Evolutionary conservation across 1,139 yeast genomes (phyloP).

Genomic region (Yamadazyma aaseri): DNA sequence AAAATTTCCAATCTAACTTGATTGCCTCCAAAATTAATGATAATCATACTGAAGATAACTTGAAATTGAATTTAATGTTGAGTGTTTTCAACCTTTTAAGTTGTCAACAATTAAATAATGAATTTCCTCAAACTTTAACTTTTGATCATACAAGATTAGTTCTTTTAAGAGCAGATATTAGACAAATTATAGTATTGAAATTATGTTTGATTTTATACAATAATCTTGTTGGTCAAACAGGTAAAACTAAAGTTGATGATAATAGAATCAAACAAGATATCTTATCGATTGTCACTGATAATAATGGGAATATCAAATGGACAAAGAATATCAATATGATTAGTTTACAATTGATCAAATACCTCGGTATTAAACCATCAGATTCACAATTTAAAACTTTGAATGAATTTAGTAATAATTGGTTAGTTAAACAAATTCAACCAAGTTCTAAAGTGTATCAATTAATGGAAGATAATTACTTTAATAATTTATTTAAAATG

Average conservation of each 20-base stretch:
- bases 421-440: constrained; percentile 85
- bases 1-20: constrained; percentile 7
- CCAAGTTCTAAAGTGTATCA: constrained; percentile 80
- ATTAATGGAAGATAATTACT: constrained; percentile 68
- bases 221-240: constrained; percentile 54
- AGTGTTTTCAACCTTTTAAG: constrained; percentile 63
- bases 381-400: constrained; percentile 28
- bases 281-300: constrained; percentile 78
- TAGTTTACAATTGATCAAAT: constrained; percentile 67
- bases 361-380: constrained; percentile 17
- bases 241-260: constrained; percentile 28
- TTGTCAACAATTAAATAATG: constrained; percentile 78
- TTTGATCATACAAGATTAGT: constrained; percentile 84
- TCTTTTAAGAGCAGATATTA: constrained; percentile 76
- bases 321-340: constrained; percentile 76
- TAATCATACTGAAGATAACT: constrained; percentile 13
- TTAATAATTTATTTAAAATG: constrained; percentile 46
- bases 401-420: constrained; percentile 63
- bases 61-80: constrained; percentile 41
- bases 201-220: constrained; percentile 71
- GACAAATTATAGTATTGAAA: constrained; percentile 80
- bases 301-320: constrained; percentile 87
- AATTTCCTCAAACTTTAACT: constrained; percentile 82
- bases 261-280: constrained; percentile 54
- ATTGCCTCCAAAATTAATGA: constrained; percentile 11